A percentile compares a stretch with the other conserved stretches of the same genome.
Conservation (phyloP, 1,284 basidiomycete genomes). For the Ceratorhiza oryzae-sativae region DNA sequence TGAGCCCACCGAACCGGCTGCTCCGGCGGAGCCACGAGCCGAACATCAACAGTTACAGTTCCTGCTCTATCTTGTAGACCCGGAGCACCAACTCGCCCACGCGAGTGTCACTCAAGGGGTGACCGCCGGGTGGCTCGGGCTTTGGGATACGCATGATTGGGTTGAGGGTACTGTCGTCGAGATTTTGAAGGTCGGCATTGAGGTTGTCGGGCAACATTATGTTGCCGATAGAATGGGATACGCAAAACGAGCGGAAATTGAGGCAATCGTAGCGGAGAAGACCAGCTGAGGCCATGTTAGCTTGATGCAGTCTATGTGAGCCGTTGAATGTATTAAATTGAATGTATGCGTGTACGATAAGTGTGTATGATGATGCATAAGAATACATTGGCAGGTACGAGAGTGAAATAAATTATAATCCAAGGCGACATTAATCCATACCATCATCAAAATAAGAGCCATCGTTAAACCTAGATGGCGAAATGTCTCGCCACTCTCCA, state of each 20-base stretch:
- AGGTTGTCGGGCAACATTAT: conserved; percentile 89
- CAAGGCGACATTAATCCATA: not conserved
- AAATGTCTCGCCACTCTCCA: conserved; percentile 18
- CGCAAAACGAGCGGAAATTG: conserved; percentile 49
- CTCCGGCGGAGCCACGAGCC: conserved; percentile 43
- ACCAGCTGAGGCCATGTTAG: not conserved
- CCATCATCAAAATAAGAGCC: conserved; percentile 19
- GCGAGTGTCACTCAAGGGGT: conserved; percentile 82
- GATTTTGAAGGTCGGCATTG: conserved; percentile 77
- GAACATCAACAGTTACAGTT: conserved; percentile 76
- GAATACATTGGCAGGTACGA: conserved; percentile 8
- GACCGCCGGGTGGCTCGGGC: conserved; percentile 79
- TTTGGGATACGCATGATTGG: conserved; percentile 93
- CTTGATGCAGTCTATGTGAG: not conserved
- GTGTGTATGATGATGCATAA: conserved; percentile 2
- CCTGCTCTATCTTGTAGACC: conserved; percentile 82
- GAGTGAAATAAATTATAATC: conserved; percentile 18
- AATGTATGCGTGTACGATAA: conserved; percentile 26
- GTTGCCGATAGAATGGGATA: conserved; percentile 83
- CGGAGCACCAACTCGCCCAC: conserved; percentile 76
- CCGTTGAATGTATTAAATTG: not conserved
- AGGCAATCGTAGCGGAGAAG: conserved; percentile 25
- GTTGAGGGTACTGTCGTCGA: conserved; percentile 93
- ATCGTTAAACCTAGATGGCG: conserved; percentile 10
- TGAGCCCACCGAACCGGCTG: conserved; percentile 45